Base-by-base conservation (phyloP, 306 rosid genomes). In the Oxytropis ochrocephala region DNA sequence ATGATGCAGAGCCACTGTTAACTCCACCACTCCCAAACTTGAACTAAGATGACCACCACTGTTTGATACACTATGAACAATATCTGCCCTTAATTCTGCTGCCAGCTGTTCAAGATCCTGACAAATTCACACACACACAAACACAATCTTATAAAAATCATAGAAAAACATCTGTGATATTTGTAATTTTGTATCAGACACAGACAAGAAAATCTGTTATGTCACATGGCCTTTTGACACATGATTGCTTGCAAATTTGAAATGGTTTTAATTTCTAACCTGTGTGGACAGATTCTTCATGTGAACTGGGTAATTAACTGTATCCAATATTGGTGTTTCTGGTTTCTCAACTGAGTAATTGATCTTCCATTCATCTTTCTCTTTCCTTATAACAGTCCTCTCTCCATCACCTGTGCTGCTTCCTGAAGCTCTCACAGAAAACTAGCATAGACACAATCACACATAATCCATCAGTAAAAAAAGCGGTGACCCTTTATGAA, bases 41-140 rank as follows among this genome's bases (percentile, higher is more conserved):
- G 98, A 66, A 73, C 98, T 94, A 9, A 94, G 94, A 85, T 94
- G 98, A 18, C 98, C 98, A 12, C 98, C 98, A 6, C 77, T 77
- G 14, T 84, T 59, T 41, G 98, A 84, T 19, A 94, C 87, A 9
- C 75, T 47, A 43, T 84, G 77, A 0, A 94, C 98, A 21, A 93
- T 78, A 30, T 93, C 97, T 46, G 88, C 88, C 79, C 94, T 88
- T 17, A 93, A 51, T 72, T 93, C 98, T 71, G 90, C 94, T 64
- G 94, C 83, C 17, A 93, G 84, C 73, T 87, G 90, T 74, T 93
- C 89, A 4, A 93, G 97, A 57, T 90, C 97, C 97, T 93, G 79
- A 57, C 46, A 72, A 11, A 42, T 11, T n/a, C n/a, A 57, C 11
- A 70, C 2, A 14, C 64, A 33, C 21, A 10, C 29, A 54, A 8